Conservation (phyloP, 768 basidiomycete genomes). For the Tulasnella sp. region DNA sequence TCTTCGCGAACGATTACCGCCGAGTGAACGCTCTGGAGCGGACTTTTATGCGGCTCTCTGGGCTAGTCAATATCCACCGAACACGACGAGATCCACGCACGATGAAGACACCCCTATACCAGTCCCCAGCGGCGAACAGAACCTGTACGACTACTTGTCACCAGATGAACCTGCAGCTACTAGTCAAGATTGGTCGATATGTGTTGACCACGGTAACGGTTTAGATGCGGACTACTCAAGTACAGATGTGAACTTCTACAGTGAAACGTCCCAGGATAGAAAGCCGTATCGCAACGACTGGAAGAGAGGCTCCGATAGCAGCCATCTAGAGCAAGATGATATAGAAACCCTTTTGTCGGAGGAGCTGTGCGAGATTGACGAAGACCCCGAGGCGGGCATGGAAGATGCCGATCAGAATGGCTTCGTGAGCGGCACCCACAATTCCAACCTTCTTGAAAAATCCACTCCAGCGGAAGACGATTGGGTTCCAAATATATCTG, state of each 20-base stretch:
- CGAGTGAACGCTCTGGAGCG: constrained; percentile 17
- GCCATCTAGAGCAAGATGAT: neutral
- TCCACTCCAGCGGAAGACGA: neutral
- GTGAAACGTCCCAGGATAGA: neutral
- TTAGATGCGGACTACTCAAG: neutral
- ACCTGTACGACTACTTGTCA: neutral
- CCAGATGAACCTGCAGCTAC: neutral
- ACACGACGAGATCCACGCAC: no score
- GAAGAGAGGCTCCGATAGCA: neutral
- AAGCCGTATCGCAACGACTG: neutral
- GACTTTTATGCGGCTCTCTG: constrained; percentile 5
- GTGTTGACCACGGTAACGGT: neutral
- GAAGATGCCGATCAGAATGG: neutral
- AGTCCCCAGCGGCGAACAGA: neutral
- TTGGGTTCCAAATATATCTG: neutral
- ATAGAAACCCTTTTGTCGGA: neutral
- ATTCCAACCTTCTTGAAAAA: neutral
- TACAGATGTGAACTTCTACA: neutral
- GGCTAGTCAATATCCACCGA: neutral
- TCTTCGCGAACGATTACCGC: neutral
- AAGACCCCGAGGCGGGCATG: neutral
- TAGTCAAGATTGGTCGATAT: neutral
- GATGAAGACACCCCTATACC: neutral
- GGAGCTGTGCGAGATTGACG: neutral
- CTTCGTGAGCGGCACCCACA: neutral